Evolutionary conservation across 345 rosid species (phyloP).

Genomic region (Arabidopsis thaliana): TAIR10.1 NC_003076.8:21048501-21049000

Average conservation of each 20-base stretch:
- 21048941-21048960: constrained; percentile 99
- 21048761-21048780: constrained; percentile 99
- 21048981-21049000: constrained; percentile 95
- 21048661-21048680: constrained; percentile 77
- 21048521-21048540: constrained; percentile 47
- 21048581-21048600: constrained; percentile 51
- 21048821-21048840: constrained; percentile 45
- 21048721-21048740: constrained; percentile 63
- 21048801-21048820: constrained; percentile 89
- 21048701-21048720: constrained; percentile 58
- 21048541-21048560: constrained; percentile 73
- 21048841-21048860: constrained; percentile 53
- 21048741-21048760: constrained; percentile 96
- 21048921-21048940: constrained; percentile 87
- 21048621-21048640: constrained; percentile 49
- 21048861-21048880: constrained; percentile 92
- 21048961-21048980: constrained; percentile 96
- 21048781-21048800: constrained; percentile 96
- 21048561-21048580: constrained; percentile 64
- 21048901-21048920: constrained; percentile 74
- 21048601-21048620: constrained; percentile 51
- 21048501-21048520: constrained; percentile 77
- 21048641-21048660: constrained; percentile 83
- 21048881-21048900: constrained; percentile 97
- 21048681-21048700: constrained; percentile 57